Evolutionary conservation across 2,329 filamentous ascomycete species (phyloP), one percentile per base, ranked within the genome.

Genomic region (Orbilia brochopaga): DNA sequence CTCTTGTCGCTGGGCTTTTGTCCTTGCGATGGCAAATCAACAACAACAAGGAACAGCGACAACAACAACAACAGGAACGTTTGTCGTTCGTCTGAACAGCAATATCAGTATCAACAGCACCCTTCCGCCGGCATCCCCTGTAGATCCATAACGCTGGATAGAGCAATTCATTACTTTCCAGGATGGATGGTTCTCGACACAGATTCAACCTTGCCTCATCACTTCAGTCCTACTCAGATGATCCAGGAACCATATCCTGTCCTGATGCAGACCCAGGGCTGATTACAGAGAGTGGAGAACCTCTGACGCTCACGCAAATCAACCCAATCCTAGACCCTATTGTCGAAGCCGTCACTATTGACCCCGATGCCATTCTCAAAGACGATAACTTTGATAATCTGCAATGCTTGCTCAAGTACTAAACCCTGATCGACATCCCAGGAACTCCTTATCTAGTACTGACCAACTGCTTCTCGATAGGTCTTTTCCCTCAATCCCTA

Each of bases 201-300:
- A 85, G 88, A 78, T 99, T 99, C 82, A 91, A 97, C 80, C 91
- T 99, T 81, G 96, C 97, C 80, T 90, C 96, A 83, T 91, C 92
- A 75, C 89, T 97, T 80, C 97, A 96, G 84, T 86, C 91, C 79
- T 99, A 97, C 81, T 90, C 97, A 85, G 95, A 91, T 81, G 93
- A 97, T 79, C 93, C 94, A 7, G 83, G 87, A 51, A 86, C 87
- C 42, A 90, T 97, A 63, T 83, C 89, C 6, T 97, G 92, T 1
- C 88, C 90, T 48, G 93, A 97, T 79, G 94, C 92, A 63, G 90
- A 94, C 76, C 81, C 87, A 50, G 86, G 89, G 69, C 86, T 99
- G 19, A 84, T 92, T 76, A 54, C 46, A 24, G 93, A 97, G 79
- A 95, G 91, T 85, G 94, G 97, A 82, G 91, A 97, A 78, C 85